These are phyloP conservation scores for Apocynum venetum DNA, from an alignment of 257 asterid genomes.

Conservation along the genomic window DNA sequence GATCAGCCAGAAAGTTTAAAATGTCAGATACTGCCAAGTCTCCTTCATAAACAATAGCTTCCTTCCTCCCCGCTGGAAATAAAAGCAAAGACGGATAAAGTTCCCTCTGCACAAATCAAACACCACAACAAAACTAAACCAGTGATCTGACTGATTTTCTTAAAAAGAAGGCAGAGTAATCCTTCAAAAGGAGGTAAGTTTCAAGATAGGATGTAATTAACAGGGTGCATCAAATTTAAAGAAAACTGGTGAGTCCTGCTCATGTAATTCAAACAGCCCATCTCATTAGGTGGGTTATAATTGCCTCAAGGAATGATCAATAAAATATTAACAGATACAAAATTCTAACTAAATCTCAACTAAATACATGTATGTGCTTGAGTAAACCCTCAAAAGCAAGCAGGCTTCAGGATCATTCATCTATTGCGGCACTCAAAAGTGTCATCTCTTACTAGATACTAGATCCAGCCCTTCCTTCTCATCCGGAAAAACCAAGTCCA, in stretches of 20 bases:
- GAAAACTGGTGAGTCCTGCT: not conserved
- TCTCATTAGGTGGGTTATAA: not conserved
- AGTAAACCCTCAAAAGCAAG: not conserved
- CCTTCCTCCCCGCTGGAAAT: conserved; percentile 71
- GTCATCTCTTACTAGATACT: not conserved
- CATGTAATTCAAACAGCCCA: not conserved
- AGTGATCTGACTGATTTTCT: not conserved
- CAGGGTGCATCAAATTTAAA: not conserved
- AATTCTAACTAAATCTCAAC: not conserved
- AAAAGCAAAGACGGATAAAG: conserved; percentile 72
- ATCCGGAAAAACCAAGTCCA: not conserved
- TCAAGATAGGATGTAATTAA: not conserved
- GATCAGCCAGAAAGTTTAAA: conserved; percentile 65
- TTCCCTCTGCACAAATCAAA: conserved; percentile 64
- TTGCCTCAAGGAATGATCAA: not conserved
- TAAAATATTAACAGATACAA: not conserved
- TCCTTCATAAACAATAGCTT: conserved; percentile 61
- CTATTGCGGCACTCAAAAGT: not conserved
- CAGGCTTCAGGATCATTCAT: not conserved
- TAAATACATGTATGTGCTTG: not conserved
- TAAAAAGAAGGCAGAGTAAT: not conserved
- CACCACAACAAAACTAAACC: not conserved
- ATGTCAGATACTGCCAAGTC: conserved; percentile 60
- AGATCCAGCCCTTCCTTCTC: not conserved
- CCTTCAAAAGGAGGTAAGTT: not conserved